Percentiles rank a stretch among this genome's conserved stretches.
Evolutionary conservation across 371 early-diverging fungal species (phyloP).

Genomic region (Mucor saturninus): DNA sequence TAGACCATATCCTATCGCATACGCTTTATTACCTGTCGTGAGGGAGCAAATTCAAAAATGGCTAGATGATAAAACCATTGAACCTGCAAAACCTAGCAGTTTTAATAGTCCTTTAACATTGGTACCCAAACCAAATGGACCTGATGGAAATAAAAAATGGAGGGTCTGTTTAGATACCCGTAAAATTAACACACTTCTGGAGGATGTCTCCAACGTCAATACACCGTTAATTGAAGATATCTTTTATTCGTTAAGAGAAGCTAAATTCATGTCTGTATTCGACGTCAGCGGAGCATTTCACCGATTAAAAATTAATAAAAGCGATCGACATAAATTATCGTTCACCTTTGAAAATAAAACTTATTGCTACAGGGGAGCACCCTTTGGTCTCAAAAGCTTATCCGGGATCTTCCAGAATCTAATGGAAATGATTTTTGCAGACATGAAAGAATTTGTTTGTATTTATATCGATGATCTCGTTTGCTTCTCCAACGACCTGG

Average conservation of each 20-base stretch:
- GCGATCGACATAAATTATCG: neutral
- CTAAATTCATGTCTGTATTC: neutral
- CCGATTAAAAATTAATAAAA: neutral
- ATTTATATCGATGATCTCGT: constrained; percentile 1
- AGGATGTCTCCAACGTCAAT: neutral
- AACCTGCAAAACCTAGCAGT: neutral
- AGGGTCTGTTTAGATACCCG: constrained; percentile 1
- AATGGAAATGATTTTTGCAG: neutral
- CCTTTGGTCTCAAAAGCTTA: neutral
- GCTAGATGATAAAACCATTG: constrained; percentile 4
- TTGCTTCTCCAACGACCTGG: neutral
- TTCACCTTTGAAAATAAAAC: neutral
- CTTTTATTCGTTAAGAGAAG: constrained; percentile 1
- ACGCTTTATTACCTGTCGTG: neutral
- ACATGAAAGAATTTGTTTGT: neutral
- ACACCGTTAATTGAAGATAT: neutral
- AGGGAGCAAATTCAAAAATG: constrained; percentile 13
- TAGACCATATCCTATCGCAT: constrained; percentile 9
- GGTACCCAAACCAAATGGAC: neutral
- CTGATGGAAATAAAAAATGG: neutral
- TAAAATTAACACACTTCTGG: neutral
- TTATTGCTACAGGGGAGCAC: neutral
- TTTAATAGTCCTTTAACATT: neutral
- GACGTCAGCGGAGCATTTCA: neutral
- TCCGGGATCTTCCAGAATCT: neutral